Evolutionary conservation across 176 grass and related monocot species (phyloP).

Genomic region (Elaeis guineensis): DNA sequence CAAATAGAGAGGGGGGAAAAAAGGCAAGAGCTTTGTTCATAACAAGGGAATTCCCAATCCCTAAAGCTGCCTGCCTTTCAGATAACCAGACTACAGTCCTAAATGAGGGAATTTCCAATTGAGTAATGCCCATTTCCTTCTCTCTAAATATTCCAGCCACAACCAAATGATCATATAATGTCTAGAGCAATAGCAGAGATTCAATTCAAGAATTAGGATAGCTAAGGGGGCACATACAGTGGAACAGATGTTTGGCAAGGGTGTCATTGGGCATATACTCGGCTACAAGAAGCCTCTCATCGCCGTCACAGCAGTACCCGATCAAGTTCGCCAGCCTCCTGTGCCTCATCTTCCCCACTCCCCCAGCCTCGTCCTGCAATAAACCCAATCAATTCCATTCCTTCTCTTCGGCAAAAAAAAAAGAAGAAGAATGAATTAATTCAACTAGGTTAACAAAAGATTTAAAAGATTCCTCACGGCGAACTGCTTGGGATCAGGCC

Average conservation of each 20-base stretch:
- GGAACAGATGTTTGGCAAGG: slow-evolving; percentile 95
- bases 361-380: slow-evolving; percentile 83
- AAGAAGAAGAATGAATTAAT: background rate
- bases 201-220: too few species aligned
- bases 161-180: too few species aligned
- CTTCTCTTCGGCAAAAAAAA: too few species aligned
- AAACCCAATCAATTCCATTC: slow-evolving; percentile 6
- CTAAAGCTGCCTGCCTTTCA: too few species aligned
- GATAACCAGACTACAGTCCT: too few species aligned
- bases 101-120: too few species aligned
- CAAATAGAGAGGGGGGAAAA: too few species aligned
- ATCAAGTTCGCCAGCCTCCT: slow-evolving; percentile 77
- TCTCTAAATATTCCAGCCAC: too few species aligned
- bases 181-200: too few species aligned
- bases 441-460: background rate
- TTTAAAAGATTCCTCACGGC: slow-evolving; percentile 38
- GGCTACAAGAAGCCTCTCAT: slow-evolving; percentile 91
- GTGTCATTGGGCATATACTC: slow-evolving; percentile 99
- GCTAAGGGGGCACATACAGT: slow-evolving; percentile 41
- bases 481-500: slow-evolving; percentile 98
- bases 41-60: too few species aligned
- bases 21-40: too few species aligned
- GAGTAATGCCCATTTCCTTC: too few species aligned
- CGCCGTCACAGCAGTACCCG: slow-evolving; percentile 96
- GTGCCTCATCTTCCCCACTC: slow-evolving; percentile 78